Percentiles rank a stretch among this genome's conserved stretches.
phyloP scores from a whole-genome alignment of 805 yeast species.

The Metschnikowia continentalis region DNA sequence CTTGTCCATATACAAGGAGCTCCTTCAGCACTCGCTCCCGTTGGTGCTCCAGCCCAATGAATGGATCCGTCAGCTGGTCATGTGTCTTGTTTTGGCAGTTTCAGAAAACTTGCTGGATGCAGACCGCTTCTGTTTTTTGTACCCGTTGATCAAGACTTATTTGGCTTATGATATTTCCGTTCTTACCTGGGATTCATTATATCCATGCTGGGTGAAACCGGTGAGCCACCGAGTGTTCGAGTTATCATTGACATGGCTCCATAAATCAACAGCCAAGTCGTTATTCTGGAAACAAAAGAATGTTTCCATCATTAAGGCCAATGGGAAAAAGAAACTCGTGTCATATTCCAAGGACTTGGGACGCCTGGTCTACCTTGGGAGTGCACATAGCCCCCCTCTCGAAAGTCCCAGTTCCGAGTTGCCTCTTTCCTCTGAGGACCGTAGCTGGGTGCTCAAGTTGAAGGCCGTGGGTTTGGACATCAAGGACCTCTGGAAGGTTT shows the following conservation, averaged over 20 bases:
- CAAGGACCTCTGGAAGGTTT: conserved; percentile 78
- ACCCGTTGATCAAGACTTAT: conserved; percentile 74
- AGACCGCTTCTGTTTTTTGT: conserved; percentile 76
- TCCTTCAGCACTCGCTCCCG: conserved; percentile 38
- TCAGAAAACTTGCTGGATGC: conserved; percentile 64
- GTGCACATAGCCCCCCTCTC: conserved; percentile 2
- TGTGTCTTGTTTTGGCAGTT: conserved; percentile 58
- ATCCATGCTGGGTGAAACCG: conserved; percentile 65
- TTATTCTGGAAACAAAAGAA: conserved; percentile 69
- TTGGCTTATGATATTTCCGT: conserved; percentile 72
- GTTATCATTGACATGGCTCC: conserved; percentile 66
- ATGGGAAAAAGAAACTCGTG: conserved; percentile 20
- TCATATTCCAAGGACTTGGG: conserved; percentile 34
- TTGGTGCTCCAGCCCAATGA: conserved; percentile 81
- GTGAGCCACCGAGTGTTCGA: conserved; percentile 62
- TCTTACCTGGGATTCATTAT: conserved; percentile 61
- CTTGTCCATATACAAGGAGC: conserved; percentile 34
- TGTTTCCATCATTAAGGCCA: conserved; percentile 16
- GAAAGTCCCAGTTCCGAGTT: conserved; percentile 11
- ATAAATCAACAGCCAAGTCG: conserved; percentile 53
- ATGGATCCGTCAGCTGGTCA: conserved; percentile 70
- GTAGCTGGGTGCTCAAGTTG: conserved; percentile 67
- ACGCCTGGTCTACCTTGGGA: conserved; percentile 31
- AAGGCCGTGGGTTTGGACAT: conserved; percentile 70
- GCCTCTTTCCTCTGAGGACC: conserved; percentile 58